Percentiles rank a stretch among this genome's conserved stretches.
Evolutionary conservation across 2,329 filamentous ascomycete genomes (phyloP).

Genomic region (Meredithiella fracta): DNA sequence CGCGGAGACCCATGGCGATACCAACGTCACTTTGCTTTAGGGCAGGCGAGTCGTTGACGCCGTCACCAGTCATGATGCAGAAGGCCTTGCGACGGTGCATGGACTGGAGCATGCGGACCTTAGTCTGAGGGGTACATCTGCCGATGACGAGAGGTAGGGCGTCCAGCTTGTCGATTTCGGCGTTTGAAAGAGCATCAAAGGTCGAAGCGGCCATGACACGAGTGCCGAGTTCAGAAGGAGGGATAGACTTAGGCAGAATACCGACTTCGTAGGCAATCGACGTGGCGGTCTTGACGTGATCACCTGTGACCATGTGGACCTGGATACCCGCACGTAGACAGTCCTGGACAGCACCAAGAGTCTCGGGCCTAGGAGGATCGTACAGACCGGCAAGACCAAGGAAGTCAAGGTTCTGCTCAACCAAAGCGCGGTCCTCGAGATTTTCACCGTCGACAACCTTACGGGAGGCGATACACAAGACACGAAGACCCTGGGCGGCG

Average conservation of each 20-base stretch:
- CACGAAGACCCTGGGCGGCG: slow-evolving; percentile 47
- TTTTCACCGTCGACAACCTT: slow-evolving; percentile 23
- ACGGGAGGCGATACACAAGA: slow-evolving; percentile 48
- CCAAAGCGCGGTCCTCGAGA: slow-evolving; percentile 31
- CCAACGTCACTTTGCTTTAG: slow-evolving; percentile 58
- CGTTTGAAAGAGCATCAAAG: slow-evolving; percentile 46
- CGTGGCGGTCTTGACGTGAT: slow-evolving; percentile 50
- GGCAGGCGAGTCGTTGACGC: slow-evolving; percentile 59
- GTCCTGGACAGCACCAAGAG: slow-evolving; percentile 40
- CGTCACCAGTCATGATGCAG: slow-evolving; percentile 60
- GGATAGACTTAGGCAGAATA: slow-evolving; percentile 31
- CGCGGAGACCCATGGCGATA: slow-evolving; percentile 57
- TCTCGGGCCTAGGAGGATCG: slow-evolving; percentile 54
- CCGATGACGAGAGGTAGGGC: slow-evolving; percentile 51
- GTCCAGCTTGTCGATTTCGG: slow-evolving; percentile 44
- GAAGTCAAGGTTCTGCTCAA: slow-evolving; percentile 43
- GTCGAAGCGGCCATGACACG: slow-evolving; percentile 45
- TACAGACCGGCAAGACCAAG: slow-evolving; percentile 58
- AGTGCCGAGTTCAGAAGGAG: slow-evolving; percentile 24
- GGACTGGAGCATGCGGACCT: slow-evolving; percentile 63
- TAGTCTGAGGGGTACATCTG: slow-evolving; percentile 52
- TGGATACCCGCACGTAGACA: slow-evolving; percentile 46
- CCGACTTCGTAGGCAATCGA: slow-evolving; percentile 50
- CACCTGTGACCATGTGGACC: slow-evolving; percentile 55
- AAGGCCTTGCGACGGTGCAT: slow-evolving; percentile 51